These are phyloP conservation scores for Gillenia trifoliata DNA, from an alignment of 306 rosid genomes.

Conservation along the genomic window DNA sequence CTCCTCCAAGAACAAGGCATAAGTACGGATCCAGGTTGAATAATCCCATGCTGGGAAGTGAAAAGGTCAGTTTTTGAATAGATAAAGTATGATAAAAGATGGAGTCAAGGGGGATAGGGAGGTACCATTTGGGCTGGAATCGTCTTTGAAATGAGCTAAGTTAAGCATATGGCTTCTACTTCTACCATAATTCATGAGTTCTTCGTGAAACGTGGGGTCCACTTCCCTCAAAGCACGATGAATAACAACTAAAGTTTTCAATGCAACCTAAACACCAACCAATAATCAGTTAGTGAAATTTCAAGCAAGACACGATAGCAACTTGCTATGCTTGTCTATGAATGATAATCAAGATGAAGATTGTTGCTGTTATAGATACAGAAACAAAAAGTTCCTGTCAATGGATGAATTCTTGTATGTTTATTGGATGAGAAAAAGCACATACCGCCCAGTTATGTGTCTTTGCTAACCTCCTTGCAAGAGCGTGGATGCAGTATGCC, in stretches of 20 bases:
- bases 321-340: neutral
- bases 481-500: slow-evolving; percentile 97
- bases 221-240: slow-evolving; percentile 99
- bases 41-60: slow-evolving; percentile 86
- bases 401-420: neutral
- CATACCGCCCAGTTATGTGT: slow-evolving; percentile 99
- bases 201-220: slow-evolving; percentile 97
- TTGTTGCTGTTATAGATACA: neutral
- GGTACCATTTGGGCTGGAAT: slow-evolving; percentile 94
- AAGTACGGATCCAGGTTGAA: slow-evolving; percentile 92
- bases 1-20: slow-evolving; percentile 98
- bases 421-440: slow-evolving; percentile 7
- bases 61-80: slow-evolving; percentile 5
- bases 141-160: slow-evolving; percentile 96
- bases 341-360: neutral
- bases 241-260: slow-evolving; percentile 86
- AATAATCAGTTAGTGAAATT: slow-evolving; percentile 25
- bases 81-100: neutral
- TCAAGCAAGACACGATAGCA: neutral
- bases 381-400: neutral
- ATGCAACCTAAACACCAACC: slow-evolving; percentile 63
- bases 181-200: slow-evolving; percentile 92
- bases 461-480: slow-evolving; percentile 83
- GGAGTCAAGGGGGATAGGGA: slow-evolving; percentile 6
- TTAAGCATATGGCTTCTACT: slow-evolving; percentile 98